Evolutionary conservation across 2,329 filamentous ascomycete genomes (phyloP), one percentile per base, ranked within the genome.

Genomic region (Fusarium keratoplasticum): DNA sequence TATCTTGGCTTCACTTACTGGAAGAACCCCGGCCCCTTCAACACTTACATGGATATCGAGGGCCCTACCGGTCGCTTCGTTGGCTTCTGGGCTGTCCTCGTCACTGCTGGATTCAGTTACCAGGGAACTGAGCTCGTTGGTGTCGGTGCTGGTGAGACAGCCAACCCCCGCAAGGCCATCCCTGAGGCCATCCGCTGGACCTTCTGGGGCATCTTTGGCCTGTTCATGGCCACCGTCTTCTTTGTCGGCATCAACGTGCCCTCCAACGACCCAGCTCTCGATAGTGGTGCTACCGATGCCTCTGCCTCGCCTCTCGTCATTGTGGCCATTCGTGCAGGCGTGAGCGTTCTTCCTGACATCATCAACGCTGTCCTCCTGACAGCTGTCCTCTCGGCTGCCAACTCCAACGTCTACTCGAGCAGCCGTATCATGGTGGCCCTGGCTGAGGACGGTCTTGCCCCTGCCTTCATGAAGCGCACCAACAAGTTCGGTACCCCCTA

Each of bases 331-430:
- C 85, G 89, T 20, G 92, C 92, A 33, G 92, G 92, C 44, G 90
- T 94, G 66, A 83, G 84, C 9, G 87, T 89, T 5, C 88, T 94
- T 5, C 89, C 90, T 7, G 85, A 89, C 76, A 91, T 95, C 79
- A 91, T 96, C 86, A 96, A 96, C 81, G 93, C 90, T 18, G 91
- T 95, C 9, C 89, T 96, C 11, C 86, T 96, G 25, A 94, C 93
- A 0, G 93, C 93, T 4, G 94, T 95, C 9, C 90, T 95, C 75
- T 94, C 93, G 0, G 93, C 94, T 7, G 94, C 92, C 69, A 94
- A 93, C 83, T 93, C 92, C 16, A 94, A 94, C 83, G 88, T 95
- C 68, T 94, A 94, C 84, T 93, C 92, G 47, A 91, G 90, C 68
- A 92, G 89, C 66, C 90, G 92, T 27, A 91, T 93, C 44, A 86